Evolutionary conservation across 2,329 filamentous ascomycete genomes (phyloP), one percentile per base, ranked within the genome.

Genomic region (Byssoonygena ceratinophila): DNA sequence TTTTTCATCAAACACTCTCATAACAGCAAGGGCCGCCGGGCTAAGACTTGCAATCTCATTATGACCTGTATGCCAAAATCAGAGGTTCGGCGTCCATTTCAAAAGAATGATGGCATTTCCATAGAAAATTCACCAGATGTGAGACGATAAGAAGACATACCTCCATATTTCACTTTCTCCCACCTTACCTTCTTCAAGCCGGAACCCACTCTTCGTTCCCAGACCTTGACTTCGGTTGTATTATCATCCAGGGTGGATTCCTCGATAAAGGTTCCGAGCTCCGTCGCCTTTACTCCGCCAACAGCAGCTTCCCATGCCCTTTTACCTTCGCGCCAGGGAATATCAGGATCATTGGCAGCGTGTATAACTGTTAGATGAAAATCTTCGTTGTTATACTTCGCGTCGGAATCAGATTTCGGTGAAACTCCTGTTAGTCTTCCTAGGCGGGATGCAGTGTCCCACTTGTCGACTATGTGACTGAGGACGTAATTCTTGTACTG

Each of bases 281-380:
- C 51, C 47, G 55, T 53, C 1, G 63, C 54, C 14, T 61, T 53
- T 2, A 54, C 34, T 37, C 62, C 63, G 7, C 66, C 66, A 0
- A 65, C 68, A 8, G 68, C 68, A 40, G 66, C 63, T 16, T 61
- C 59, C 69, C 70, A 74, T 18, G 69, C 66, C 7, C 60, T 61
- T 25, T 63, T 63, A 3, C 70, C 71, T 57, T 74, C 68, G 18
- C 63, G 76, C 71, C 81, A 91, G 0, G 86, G 82, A 55, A 97
- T 95, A 60, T 95, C 87, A 54, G 73, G 72, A 64, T 97, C 91
- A 62, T 95, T 80, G 51, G 78, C 76, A 14, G 89, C 86, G 61
- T 96, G 91, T 2, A 97, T 71, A 39, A 96, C 71, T 40, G 79
- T 82, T 18, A 96, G 70, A 20, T 82, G 76, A 8, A 92, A 57